A percentile compares a stretch with the other conserved stretches of the same genome.
Conservation (phyloP, 805 yeast species). For the Candida hispaniensis region DNA sequence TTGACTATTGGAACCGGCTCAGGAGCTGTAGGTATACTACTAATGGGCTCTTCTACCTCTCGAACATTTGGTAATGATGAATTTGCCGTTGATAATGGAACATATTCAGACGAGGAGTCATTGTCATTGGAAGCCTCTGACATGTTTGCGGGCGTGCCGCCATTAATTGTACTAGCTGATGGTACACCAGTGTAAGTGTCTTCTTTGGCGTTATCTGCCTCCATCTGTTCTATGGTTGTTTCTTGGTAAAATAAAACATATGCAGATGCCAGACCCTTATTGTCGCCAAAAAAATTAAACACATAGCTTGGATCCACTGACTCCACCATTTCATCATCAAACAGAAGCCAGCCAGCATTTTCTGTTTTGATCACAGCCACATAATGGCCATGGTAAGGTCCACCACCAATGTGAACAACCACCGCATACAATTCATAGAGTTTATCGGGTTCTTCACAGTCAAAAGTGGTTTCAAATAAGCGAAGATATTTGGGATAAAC, state of each 20-base stretch:
- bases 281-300: slow-evolving; percentile 76
- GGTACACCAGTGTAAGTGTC: not conserved
- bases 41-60: no score
- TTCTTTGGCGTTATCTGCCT: slow-evolving; percentile 9
- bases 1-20: no score
- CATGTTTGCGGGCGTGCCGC: no score
- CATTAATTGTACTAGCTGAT: no score
- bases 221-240: slow-evolving; percentile 23
- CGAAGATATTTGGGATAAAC: slow-evolving; percentile 66
- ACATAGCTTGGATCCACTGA: slow-evolving; percentile 75
- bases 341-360: slow-evolving; percentile 76
- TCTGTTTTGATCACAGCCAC: slow-evolving; percentile 74
- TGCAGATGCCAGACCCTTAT: slow-evolving; percentile 82
- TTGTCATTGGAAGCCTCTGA: no score
- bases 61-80: no score
- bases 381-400: slow-evolving; percentile 96
- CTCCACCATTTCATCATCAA: slow-evolving; percentile 94
- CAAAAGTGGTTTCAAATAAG: slow-evolving; percentile 53
- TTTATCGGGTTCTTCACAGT: slow-evolving; percentile 40
- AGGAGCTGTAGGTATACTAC: no score
- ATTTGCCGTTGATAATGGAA: no score
- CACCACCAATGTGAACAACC: slow-evolving; percentile 93
- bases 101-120: no score
- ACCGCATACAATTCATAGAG: slow-evolving; percentile 75
- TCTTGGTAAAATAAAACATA: slow-evolving; percentile 77